Base-by-base conservation (phyloP, 306 rosid species). In the Cucumis hystrix region DNA sequence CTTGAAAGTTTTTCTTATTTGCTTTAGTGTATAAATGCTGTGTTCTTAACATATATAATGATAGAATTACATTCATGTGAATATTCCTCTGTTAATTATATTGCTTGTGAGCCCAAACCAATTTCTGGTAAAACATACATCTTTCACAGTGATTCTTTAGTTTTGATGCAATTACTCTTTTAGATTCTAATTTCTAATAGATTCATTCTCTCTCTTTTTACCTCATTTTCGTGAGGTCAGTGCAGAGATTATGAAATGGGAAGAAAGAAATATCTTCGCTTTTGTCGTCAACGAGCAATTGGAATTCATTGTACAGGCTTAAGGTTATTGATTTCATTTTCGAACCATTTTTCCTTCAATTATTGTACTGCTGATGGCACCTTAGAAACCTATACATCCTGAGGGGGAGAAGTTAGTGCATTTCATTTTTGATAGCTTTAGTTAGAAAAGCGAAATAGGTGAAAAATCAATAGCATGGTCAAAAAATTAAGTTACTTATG, bases 181-280 rank as follows among this genome's bases (percentile, higher is more conserved):
- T 8, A 60, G 74, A 40, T 67, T 67, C 20, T n/a, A 40, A 40
- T 67, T 37, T 65, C 49, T 65, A 25, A 65, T 65, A n/a, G 49
- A 67, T 33, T 67, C 74, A 41, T 11, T 67, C n/a, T 66, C 4
- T 21, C 35, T 41, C 18, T n/a, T 40, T 67, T 20, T 23, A 67
- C 55, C 52, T n/a, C 35, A 6, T 67, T 67, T 59, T 59, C 16
- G 10, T 67, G 55, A 41, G 74, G 21, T 67, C 74, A n/a, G 88
- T 79, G 82, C 76, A 83, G 82, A 78, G 79, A 76, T 76, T 78
- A 82, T 58, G 57, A 23, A 20, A 70, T 66, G 70, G 77, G 89
- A 79, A 79, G 77, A 87, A 79, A 79, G 80, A 80, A 43, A 76
- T 83, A 77, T 82, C 80, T 79, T 78, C 72, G 61, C 84, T 82